These are phyloP conservation scores for Laetiporus sulphureus DNA, from an alignment of 1,284 basidiomycete species.

Conservation along the genomic window DNA sequence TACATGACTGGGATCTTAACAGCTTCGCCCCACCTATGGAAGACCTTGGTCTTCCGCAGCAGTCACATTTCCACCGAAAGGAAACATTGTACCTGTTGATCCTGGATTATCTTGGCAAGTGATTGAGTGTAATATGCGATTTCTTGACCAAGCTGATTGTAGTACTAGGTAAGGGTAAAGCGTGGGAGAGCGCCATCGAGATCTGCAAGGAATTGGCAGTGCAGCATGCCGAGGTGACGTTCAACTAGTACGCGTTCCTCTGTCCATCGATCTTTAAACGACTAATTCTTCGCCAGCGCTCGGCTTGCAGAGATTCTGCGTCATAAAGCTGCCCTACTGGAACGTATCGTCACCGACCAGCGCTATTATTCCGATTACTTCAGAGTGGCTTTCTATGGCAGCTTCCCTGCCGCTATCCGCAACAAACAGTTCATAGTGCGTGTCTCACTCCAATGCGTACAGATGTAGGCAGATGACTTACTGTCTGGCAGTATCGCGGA, in stretches of 20 bases:
- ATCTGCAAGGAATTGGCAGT: constrained; percentile 86
- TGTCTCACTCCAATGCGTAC: constrained; percentile 8
- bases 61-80: constrained; percentile 92
- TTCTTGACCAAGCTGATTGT: neutral
- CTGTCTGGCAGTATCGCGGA: constrained; percentile 67
- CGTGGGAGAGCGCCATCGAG: constrained; percentile 91
- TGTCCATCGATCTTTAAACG: neutral
- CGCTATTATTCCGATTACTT: constrained; percentile 91
- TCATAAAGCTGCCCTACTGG: constrained; percentile 79
- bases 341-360: constrained; percentile 78
- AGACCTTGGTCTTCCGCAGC: constrained; percentile 83
- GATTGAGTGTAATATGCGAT: neutral
- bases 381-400: constrained; percentile 89
- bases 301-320: constrained; percentile 80
- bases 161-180: constrained; percentile 92
- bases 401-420: constrained; percentile 78
- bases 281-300: constrained; percentile 35
- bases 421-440: constrained; percentile 84
- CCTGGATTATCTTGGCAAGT: constrained; percentile 77
- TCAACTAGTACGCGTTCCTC: constrained; percentile 73
- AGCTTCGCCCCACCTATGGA: constrained; percentile 81
- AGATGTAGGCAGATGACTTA: constrained; percentile 3
- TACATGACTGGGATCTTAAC: constrained; percentile 85
- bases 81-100: constrained; percentile 85
- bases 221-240: constrained; percentile 83